Base-by-base conservation (phyloP, 2,329 filamentous ascomycete species). In the Neopestalotiopsis rosae region DNA sequence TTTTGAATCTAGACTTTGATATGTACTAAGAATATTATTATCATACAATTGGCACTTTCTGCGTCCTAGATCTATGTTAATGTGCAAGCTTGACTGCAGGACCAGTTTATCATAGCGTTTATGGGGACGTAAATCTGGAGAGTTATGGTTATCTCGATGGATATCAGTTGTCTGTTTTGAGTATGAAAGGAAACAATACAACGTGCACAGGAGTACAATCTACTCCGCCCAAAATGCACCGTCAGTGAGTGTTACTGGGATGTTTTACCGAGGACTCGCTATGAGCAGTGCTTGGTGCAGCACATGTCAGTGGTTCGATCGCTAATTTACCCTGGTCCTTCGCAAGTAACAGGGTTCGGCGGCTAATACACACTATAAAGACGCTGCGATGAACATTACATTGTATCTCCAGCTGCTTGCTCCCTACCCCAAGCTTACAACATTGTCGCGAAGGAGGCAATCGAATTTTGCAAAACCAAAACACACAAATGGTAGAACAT, bases 401-500 rank as follows among this genome's bases (percentile, higher is more conserved):
- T 28, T 28, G 3, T 28, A 28, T 28, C 24, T 28, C 24, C 24
- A 28, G 10, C 34, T 7, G 10, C 34, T 38, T 38, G 34, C 10
- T 38, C 34, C 9, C 14, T 17, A 52, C 17, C 3, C 1, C 24
- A 30, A 59, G 7, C 5, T 13, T 3, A 17, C 28, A 5, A 28
- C 24, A 28, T 59, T 28, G 3, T 10, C 57, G 45, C 34, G 34
- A 38, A 52, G 17, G n/a, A 52, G 45, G n/a, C 9, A 59, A 28
- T 13, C 24, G 3, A 28, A 28, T 28, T 28, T 28, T 4, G 24
- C 17, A 12, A 59, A 59, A 17, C 14, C 57, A 6, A 59, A 1
- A 17, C 9, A 14, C 57, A 17, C 4, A 30, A 56, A 72, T 72
- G 72, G 45, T 70, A 12, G 73, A 69, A 63, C 76, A 79, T 59